Evolutionary conservation across 371 early-diverging fungal species (phyloP).

Genomic region (Coemansia linderi): DNA sequence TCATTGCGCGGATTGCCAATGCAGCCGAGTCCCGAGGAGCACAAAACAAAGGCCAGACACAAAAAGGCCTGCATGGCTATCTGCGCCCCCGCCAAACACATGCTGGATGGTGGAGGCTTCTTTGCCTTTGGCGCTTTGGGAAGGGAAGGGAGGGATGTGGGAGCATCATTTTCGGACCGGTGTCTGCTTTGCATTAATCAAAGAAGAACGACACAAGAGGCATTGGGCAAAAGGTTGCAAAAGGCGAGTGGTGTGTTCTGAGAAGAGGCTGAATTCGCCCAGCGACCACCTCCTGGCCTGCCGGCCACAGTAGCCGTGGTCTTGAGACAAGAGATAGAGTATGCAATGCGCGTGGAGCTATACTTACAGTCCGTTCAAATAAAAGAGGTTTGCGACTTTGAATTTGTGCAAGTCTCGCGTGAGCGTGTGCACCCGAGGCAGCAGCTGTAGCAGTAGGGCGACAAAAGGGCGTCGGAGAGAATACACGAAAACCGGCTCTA

Average conservation of each 20-base stretch:
- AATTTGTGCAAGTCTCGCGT: neutral
- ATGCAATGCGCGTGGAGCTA: neutral
- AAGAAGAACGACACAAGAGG: neutral
- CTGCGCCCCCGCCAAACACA: neutral
- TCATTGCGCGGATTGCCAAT: slow-evolving; percentile 5
- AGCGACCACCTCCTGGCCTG: neutral
- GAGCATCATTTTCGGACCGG: neutral
- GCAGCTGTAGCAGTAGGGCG: neutral
- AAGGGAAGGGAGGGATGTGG: neutral
- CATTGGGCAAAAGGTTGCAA: neutral
- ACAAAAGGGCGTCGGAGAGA: neutral
- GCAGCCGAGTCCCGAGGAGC: slow-evolving; percentile 1
- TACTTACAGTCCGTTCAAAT: slow-evolving; percentile 2
- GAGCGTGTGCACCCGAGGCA: neutral
- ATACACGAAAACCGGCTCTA: neutral
- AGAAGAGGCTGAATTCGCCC: neutral
- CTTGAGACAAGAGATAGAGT: neutral
- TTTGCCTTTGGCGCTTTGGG: neutral
- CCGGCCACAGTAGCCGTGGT: neutral
- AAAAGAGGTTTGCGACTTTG: neutral
- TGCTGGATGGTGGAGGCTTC: neutral
- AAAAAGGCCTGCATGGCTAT: neutral
- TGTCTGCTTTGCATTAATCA: slow-evolving; percentile 3
- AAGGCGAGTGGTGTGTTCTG: neutral
- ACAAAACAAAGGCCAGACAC: neutral